These are phyloP conservation scores for Crassisporium funariophilum DNA, from an alignment of 768 basidiomycete species.

Conservation along the genomic window DNA sequence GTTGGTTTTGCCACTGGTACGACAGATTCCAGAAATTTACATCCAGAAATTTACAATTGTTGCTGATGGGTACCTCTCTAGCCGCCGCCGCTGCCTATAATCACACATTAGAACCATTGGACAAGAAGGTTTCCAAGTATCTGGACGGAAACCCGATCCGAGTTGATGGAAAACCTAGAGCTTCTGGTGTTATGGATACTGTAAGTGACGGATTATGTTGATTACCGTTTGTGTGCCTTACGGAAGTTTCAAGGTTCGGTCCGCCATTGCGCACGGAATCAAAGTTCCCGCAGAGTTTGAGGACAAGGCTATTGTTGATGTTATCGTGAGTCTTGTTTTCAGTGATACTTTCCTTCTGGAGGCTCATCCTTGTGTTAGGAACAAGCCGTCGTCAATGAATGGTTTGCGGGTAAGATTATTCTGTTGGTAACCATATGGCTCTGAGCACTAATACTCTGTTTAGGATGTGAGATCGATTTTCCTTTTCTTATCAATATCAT, in stretches of 20 bases:
- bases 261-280: constrained; percentile 72
- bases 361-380: constrained; percentile 43
- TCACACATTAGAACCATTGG: constrained; percentile 58
- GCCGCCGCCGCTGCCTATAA: constrained; percentile 71
- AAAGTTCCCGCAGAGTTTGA: constrained; percentile 72
- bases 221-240: neutral
- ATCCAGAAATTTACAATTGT: neutral
- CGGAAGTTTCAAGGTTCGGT: constrained; percentile 48
- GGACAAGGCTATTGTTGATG: constrained; percentile 57
- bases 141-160: constrained; percentile 68
- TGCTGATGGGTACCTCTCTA: constrained; percentile 21
- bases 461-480: constrained; percentile 42
- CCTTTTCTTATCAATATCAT: neutral
- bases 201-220: constrained; percentile 9
- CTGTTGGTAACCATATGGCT: neutral
- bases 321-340: constrained; percentile 47
- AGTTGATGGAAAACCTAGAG: constrained; percentile 67
- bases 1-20: constrained; percentile 67
- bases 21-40: neutral
- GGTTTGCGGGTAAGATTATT: constrained; percentile 61
- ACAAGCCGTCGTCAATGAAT: constrained; percentile 73
- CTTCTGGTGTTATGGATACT: constrained; percentile 24
- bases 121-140: constrained; percentile 68
- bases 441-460: constrained; percentile 3
- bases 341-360: neutral